Base-by-base conservation (phyloP, 1,284 basidiomycete genomes). In the Puccinia horiana region DNA sequence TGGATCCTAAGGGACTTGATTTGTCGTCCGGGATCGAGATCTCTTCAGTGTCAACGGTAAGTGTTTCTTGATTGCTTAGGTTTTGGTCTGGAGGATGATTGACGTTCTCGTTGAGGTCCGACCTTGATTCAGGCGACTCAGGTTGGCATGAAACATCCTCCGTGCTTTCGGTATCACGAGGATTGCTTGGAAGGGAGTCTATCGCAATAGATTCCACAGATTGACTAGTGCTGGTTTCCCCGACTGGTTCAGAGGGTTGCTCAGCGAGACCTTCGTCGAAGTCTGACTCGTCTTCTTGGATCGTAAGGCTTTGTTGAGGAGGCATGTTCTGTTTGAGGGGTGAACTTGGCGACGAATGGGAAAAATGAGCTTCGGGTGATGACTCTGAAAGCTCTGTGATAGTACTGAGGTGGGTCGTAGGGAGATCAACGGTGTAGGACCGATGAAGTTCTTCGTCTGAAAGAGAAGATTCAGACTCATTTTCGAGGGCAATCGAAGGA, bases 331-430 rank as follows among this genome's bases (percentile, higher is more conserved):
- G 63, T 18, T 37, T 37, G 18, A 65, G 63, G 18, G 63, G 63
- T 18, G 63, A 65, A 4, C 29, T 63, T 16, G 32, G 61, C 26
- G 20, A 12, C 61, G 29, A 35, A 42, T 32, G 63, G 18, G 63
- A 42, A 23, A n/a, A 32, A 65, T 42, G 63, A n/a, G 37, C 37
- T 23, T 65, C 63, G 6, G 63, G 37, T 6, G 16, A 37, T 14
- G 63, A 42, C 37, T 65, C 63, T 9, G 63, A 65, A 23, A 65
- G 63, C 16, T 65, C 63, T 6, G 63, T 65, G 63, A 65, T 65
- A 20, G 63, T 65, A 42, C 63, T 65, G 20, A 65, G 63, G 8
- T 65, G 35, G 63, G 63, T 65, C 20, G 63, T 42, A 40, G 63
- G 63, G 18, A 42, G 29, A 8, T 65, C 63, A 3, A 35, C 63